These are phyloP conservation scores for Microcyclospora tardicrescens DNA, from an alignment of 2,329 filamentous ascomycete genomes.

Conservation along the genomic window DNA sequence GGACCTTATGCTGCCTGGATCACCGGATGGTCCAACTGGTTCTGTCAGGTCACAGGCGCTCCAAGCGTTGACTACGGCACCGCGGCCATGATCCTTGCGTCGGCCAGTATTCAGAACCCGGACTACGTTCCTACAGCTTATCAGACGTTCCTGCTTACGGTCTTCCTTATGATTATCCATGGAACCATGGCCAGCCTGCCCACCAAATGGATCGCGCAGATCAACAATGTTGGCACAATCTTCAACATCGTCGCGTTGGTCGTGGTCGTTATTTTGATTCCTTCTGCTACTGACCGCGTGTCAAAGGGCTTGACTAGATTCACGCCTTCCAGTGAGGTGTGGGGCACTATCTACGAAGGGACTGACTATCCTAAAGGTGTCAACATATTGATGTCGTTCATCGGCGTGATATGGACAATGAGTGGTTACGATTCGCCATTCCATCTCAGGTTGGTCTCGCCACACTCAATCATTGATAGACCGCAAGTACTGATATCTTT, in stretches of 20 bases:
- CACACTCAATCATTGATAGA: no score
- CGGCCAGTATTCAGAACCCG: constrained; percentile 54
- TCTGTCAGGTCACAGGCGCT: constrained; percentile 52
- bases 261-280: constrained; percentile 56
- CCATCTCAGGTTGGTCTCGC: constrained; percentile 38
- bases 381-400: constrained; percentile 58
- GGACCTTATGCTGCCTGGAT: constrained; percentile 53
- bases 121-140: constrained; percentile 51
- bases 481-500: no score
- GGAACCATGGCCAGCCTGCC: constrained; percentile 55
- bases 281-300: constrained; percentile 41
- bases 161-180: constrained; percentile 54
- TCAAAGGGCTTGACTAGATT: constrained; percentile 46
- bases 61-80: constrained; percentile 55
- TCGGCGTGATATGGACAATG: constrained; percentile 58
- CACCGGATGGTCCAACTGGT: constrained; percentile 58
- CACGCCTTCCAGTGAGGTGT: constrained; percentile 45
- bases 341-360: constrained; percentile 51
- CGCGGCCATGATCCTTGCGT: constrained; percentile 58
- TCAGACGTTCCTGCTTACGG: constrained; percentile 56
- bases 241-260: constrained; percentile 59
- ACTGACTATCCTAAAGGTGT: constrained; percentile 57
- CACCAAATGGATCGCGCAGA: constrained; percentile 55
- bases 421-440: constrained; percentile 55
- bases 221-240: constrained; percentile 57